phyloP scores from a whole-genome alignment of 148 eudicot species.

The Tetragonia tetragonoides region DNA sequence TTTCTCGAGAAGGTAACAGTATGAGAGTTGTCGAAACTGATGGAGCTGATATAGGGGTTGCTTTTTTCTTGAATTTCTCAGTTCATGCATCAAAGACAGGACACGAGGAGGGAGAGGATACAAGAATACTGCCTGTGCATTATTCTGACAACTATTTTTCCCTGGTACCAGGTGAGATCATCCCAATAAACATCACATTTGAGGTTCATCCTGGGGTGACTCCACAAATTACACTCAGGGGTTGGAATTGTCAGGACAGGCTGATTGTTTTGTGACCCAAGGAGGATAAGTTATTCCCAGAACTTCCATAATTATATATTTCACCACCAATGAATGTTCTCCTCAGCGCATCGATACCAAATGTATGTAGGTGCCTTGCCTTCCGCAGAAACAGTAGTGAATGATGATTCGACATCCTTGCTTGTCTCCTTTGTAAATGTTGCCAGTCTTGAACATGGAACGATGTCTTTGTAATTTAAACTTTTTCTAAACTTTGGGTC shows the following conservation, averaged over 20 bases:
- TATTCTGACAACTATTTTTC: constrained; percentile 97
- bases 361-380: neutral
- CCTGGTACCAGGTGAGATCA: constrained; percentile 75
- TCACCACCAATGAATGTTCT: neutral
- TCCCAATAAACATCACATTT: constrained; percentile 57
- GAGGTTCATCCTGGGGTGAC: constrained; percentile 76
- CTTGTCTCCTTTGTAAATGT: neutral
- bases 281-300: neutral
- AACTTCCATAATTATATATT: neutral
- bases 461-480: no score
- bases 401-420: neutral
- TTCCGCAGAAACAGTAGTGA: neutral
- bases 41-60: constrained; percentile 76
- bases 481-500: no score
- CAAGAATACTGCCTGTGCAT: constrained; percentile 91
- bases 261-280: constrained; percentile 38
- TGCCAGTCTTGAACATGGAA: no score
- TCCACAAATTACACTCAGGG: constrained; percentile 61
- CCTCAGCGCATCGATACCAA: no score
- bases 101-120: constrained; percentile 65
- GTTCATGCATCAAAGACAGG: constrained; percentile 60
- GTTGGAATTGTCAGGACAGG: constrained; percentile 66
- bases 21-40: constrained; percentile 43
- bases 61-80: constrained; percentile 84
- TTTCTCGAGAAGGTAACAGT: constrained; percentile 29